Conservation (phyloP, 805 yeast genomes). For the Nakazawaea ernobii region DNA sequence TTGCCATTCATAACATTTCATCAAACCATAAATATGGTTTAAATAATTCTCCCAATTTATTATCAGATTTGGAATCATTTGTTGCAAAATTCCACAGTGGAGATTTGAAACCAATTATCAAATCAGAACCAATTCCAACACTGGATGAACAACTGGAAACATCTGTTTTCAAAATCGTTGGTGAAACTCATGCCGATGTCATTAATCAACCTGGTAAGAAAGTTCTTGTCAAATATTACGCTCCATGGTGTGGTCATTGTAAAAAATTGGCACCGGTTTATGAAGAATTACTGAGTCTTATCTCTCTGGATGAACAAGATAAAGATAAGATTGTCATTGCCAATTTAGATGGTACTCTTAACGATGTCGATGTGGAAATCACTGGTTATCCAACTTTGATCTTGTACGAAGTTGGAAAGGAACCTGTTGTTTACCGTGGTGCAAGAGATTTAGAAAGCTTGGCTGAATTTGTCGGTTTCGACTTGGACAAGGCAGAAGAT, state of each 20-base stretch:
- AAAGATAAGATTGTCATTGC: constrained; percentile 65
- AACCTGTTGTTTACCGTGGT: constrained; percentile 62
- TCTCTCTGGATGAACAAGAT: constrained; percentile 42
- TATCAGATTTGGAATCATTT: constrained; percentile 53
- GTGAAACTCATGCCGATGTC: constrained; percentile 62
- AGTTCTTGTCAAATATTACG: constrained; percentile 85
- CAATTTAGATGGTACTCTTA: constrained; percentile 81
- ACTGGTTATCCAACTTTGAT: constrained; percentile 90
- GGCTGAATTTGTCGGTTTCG: constrained; percentile 68
- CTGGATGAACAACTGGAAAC: constrained; percentile 69
- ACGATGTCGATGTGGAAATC: constrained; percentile 75
- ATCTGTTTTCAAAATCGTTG: constrained; percentile 60
- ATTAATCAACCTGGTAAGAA: constrained; percentile 53
- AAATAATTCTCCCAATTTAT: constrained; percentile 49
- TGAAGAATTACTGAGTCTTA: constrained; percentile 78
- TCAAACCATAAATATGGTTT: constrained; percentile 74
- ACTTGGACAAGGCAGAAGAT: constrained; percentile 22
- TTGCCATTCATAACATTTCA: constrained; percentile 74
- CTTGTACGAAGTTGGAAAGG: constrained; percentile 81
- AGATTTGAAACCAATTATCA: constrained; percentile 63
- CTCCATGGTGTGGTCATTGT: constrained; percentile 98
- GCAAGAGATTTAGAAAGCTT: constrained; percentile 70
- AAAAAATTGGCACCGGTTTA: constrained; percentile 83
- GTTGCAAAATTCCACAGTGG: constrained; percentile 62
- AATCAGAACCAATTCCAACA: constrained; percentile 80